Evolutionary conservation across 2,329 filamentous ascomycete species (phyloP), one percentile per base, ranked within the genome.

Genomic region (Clonostachys chloroleuca): DNA sequence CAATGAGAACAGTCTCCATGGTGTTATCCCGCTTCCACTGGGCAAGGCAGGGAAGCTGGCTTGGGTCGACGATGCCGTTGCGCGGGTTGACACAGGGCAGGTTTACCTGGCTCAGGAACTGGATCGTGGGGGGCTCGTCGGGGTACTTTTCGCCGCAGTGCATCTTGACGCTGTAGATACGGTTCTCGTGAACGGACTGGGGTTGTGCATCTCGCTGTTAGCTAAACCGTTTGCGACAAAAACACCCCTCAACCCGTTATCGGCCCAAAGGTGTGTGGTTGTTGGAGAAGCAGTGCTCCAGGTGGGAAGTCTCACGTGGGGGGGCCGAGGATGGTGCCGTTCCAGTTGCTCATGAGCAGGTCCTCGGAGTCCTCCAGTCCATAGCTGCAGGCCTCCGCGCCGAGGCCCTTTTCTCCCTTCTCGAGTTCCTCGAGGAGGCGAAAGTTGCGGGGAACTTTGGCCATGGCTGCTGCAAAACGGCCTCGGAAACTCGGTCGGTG

Each of bases 121-220:
- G 85, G 60, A 99, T 89, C 45, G 86, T 84, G 1, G 94, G 94
- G 42, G 94, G 94, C 52, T 81, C 75, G 65, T 96, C 91, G 45
- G 94, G 94, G 67, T 99, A 99, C 49, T 88, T 76, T 43, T 84
- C 78, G 52, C 91, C 92, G 74, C 94, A 99, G 74, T 95, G 87
- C 74, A 99, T 96, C 70, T 92, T 95, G 60, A 99, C 81, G 57
- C 90, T 95, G 78, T 99, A 99, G 73, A 99, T 99, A 61, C 94
- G 88, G 73, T 99, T 99, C 77, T 99, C 94, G 67, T 97, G 92
- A 52, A 86, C 91, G 69, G 91, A 95, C 89, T 94, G 61, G 24
- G 10, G 10, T 30, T 30, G 24, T 30, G 24, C 24, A 10, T 30
- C 24, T 30, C 24, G 9, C 9, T 9, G 24, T 30, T 30, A 30